These are phyloP conservation scores for Hydrangea macrophylla DNA, from an alignment of 148 eudicot genomes.

Conservation along the genomic window DNA sequence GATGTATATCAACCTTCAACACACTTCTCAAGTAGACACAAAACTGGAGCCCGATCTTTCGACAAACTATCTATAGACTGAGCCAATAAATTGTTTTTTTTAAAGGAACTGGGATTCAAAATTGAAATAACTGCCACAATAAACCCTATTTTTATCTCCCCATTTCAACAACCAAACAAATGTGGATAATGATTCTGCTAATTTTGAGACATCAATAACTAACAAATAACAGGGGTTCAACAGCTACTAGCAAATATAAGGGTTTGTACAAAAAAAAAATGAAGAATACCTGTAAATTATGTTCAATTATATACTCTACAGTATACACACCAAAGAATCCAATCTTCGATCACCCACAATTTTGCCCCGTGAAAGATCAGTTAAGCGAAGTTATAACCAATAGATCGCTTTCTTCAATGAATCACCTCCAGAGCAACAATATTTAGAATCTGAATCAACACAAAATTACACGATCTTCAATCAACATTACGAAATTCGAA, in stretches of 20 bases:
- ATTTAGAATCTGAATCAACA: neutral
- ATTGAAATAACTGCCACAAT: neutral
- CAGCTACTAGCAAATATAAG: neutral
- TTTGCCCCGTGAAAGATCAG: neutral
- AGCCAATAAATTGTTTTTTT: no score
- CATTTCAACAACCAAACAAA: neutral
- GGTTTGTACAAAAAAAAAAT: neutral
- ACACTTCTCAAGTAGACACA: no score
- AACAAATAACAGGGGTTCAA: neutral
- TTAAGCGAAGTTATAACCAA: neutral
- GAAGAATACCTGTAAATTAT: neutral
- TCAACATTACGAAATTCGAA: neutral
- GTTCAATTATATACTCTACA: neutral
- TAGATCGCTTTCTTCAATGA: neutral
- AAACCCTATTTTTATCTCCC: neutral
- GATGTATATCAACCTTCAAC: no score
- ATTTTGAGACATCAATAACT: neutral
- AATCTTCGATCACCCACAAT: constrained; percentile 1
- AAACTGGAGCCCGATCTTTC: neutral
- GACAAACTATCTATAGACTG: neutral
- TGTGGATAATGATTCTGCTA: no score
- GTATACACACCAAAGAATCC: neutral
- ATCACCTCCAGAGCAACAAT: neutral
- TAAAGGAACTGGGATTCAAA: neutral
- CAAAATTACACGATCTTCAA: neutral